Conservation (phyloP, 1,139 yeast species). For the Lodderomyces pseudojiufengensis region DNA sequence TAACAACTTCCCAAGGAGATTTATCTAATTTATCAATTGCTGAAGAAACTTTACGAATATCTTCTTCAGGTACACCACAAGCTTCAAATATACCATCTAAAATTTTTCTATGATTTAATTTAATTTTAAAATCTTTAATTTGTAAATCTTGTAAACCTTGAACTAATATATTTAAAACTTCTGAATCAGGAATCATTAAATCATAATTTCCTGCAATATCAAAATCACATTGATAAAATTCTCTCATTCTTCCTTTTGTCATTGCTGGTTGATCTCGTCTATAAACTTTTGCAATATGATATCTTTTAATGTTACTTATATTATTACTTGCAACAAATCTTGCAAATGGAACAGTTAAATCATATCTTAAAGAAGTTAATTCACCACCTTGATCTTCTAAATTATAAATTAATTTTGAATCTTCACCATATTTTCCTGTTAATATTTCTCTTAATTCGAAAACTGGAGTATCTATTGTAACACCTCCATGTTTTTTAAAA, state of each 20-base stretch:
- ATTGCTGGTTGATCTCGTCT: conserved; percentile 99
- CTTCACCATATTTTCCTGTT: conserved; percentile 97
- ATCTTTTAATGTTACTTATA: conserved; percentile 83
- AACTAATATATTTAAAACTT: conserved; percentile 71
- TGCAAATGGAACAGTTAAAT: conserved; percentile 96
- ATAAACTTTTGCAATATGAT: conserved; percentile 95
- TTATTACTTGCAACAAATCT: conserved; percentile 94
- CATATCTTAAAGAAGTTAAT: conserved; percentile 89
- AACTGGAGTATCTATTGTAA: conserved; percentile 96
- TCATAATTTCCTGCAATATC: conserved; percentile 93
- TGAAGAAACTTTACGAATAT: conserved; percentile 86
- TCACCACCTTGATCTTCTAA: conserved; percentile 99
- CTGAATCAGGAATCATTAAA: conserved; percentile 94
- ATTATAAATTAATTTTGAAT: conserved; percentile 90
- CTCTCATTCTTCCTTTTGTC: conserved; percentile 99
- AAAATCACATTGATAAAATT: conserved; percentile 96
- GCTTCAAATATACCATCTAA: conserved; percentile 93
- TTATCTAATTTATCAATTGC: conserved; percentile 97
- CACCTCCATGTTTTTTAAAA: conserved; percentile 96
- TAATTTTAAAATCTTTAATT: conserved; percentile 82
- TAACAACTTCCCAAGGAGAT: conserved; percentile 91
- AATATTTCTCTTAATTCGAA: conserved; percentile 92
- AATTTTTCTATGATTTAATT: conserved; percentile 90
- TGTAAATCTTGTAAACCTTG: conserved; percentile 85
- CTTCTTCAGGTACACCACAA: conserved; percentile 92